Evolutionary conservation across 257 asterid species (phyloP), one percentile per base, ranked within the genome.

Genomic region (Primulina tabacum): DNA sequence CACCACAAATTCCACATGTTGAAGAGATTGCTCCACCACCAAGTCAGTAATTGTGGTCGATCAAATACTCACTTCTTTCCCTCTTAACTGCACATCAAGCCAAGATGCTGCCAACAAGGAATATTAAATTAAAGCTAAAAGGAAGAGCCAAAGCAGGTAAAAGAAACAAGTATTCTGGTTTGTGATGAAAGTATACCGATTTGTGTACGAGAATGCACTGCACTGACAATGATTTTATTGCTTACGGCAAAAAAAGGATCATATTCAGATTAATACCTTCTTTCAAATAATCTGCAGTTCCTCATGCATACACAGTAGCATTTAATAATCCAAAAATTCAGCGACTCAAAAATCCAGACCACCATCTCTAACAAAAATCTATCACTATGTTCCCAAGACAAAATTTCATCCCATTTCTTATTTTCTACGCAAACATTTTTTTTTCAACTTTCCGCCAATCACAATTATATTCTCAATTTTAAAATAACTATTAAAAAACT

Each of bases 81-180:
- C 47, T 60, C 65, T 29, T 52, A 60, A 65, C 71, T 74, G 78
- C 80, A 43, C 17, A 56, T 68, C 67, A 56, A 71, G 58, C 50
- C 59, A 65, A 72, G 26, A 40, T 20, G 72, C 67, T 29, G 71
- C 53, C 66, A 66, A 65, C 62, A 58, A 58, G 67, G 74, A 43
- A 32, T 65, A 57, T 30, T 21, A 32, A 61, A 56, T 37, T 21
- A 1, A 63, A 57, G 32, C 59, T 53, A 38, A 72, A 38, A 33
- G 72, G 47, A 60, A 67, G n/a, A 63, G 59, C 40, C 29, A 38
- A 38, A 29, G n/a, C 60, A 56, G 53, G 67, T 62, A 38, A 68
- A 43, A 20, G 64, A 71, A 58, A 21, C 43, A 30, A 52, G 18
- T 66, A 32, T 71, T 28, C 8, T 33, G 65, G 53, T 47, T 59